These are phyloP conservation scores for Oropetium thomaeum DNA, from an alignment of 176 grass and related monocot genomes.

Conservation along the genomic window DNA sequence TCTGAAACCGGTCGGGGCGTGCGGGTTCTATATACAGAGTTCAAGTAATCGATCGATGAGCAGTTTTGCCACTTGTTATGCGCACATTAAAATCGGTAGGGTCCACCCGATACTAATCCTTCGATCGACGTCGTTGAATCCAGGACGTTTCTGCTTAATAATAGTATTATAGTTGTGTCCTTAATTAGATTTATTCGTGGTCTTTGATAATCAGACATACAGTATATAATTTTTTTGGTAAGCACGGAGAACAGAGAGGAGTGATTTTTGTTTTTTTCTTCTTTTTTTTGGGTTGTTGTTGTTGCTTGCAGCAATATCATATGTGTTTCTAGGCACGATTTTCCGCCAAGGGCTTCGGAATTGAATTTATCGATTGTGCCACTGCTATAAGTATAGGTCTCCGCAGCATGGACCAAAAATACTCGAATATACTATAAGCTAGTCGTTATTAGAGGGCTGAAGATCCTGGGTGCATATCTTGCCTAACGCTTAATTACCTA, in stretches of 20 bases:
- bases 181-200: not conserved
- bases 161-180: not conserved
- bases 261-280: too few species aligned
- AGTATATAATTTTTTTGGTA: too few species aligned
- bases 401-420: not conserved
- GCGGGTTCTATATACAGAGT: too few species aligned
- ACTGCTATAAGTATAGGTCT: not conserved
- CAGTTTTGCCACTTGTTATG: not conserved
- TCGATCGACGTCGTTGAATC: not conserved
- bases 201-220: not conserved
- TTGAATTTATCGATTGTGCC: not conserved
- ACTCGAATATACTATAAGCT: too few species aligned
- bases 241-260: too few species aligned
- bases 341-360: not conserved
- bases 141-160: not conserved
- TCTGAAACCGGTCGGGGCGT: not conserved
- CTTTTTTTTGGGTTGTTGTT: too few species aligned
- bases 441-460: too few species aligned
- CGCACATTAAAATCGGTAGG: not conserved
- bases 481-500: too few species aligned
- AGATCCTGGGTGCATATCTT: too few species aligned
- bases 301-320: not conserved
- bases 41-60: too few species aligned
- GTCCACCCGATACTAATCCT: not conserved
- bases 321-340: not conserved